Evolutionary conservation across 768 basidiomycete species (phyloP), one percentile per base, ranked within the genome.

Genomic region (Psilocybe sp.): DNA sequence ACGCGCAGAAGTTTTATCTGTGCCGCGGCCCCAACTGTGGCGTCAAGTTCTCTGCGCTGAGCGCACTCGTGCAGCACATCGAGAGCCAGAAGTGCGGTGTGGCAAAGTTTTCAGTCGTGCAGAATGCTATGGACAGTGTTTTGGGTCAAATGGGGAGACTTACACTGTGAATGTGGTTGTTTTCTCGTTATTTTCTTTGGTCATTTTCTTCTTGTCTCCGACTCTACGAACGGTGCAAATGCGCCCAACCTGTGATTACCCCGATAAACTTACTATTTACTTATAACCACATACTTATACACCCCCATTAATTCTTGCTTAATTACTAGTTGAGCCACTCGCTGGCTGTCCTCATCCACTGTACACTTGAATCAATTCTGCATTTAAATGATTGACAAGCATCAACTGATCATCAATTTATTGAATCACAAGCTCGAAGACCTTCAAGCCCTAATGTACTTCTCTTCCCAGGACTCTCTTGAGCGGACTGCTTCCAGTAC

Each of bases 71-170:
- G 39, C 79, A 82, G 65, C 85, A 88, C 61, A 73, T 87, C 31
- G 84, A 87, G 69, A 82, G 80, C 58, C 79, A 77, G 55, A 64
- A 53, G 20, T 88, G 86, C 61, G 80, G 79, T 0, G 76, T 86
- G 16, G 49, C 62, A 33, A 75, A 64, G 63, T 84, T 82, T 60
- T 69, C 51, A 57, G 58, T 54, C 1, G 76, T 79, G 13, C 54
- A 53, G 40, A 49, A 51, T 31, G 48, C 57, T 11, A 62, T 64
- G 60, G 56, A 62, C 15, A 54, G 40, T 11, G 19, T 64, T 28
- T 44, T 64, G 3, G 57, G 59, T 13, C 54, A 50, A n/a, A 58
- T 61, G 57, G 55, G 45, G 8, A 51, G 53, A 34, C 46, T 60
- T 15, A 60, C 57, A 14, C 16, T 47, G 46, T 23, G 43, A 42